A percentile compares a stretch with the other conserved stretches of the same genome.
These are phyloP conservation scores for Septoria linicola DNA, from an alignment of 2,329 filamentous ascomycete genomes.

Conservation along the genomic window DNA sequence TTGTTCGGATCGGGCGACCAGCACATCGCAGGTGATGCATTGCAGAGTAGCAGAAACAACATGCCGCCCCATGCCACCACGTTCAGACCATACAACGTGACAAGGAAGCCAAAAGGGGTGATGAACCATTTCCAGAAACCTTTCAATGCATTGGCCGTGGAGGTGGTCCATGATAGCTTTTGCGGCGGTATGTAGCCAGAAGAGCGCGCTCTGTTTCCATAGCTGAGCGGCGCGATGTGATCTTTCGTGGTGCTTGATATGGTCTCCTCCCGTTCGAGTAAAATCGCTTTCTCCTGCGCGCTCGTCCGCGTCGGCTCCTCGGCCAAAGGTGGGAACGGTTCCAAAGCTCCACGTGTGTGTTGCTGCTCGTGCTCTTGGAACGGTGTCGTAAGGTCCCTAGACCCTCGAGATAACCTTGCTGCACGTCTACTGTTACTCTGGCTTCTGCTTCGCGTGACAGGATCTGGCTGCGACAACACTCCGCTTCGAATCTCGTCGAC, in stretches of 20 bases:
- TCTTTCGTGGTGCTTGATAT: not conserved
- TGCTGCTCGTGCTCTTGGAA: not conserved
- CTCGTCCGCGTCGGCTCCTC: conserved; percentile 22
- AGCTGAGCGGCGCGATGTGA: conserved; percentile 1
- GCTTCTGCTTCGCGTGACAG: conserved; percentile 14
- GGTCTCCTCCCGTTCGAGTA: conserved; percentile 1
- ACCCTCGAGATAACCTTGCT: conserved; percentile 16
- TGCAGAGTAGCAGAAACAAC: conserved; percentile 81
- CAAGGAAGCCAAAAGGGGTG: conserved; percentile 73
- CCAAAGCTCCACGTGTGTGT: conserved; percentile 3
- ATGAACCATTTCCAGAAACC: conserved; percentile 71
- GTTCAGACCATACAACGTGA: conserved; percentile 77
- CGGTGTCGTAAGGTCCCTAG: conserved; percentile 4
- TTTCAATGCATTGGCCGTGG: conserved; percentile 43
- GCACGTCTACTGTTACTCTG: conserved; percentile 23
- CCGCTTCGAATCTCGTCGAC: conserved; percentile 44
- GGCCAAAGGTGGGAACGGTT: conserved; percentile 26
- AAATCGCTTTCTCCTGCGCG: not conserved
- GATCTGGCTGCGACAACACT: conserved; percentile 21
- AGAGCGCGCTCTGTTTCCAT: conserved; percentile 21
- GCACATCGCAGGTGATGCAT: conserved; percentile 73
- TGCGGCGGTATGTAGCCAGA: conserved; percentile 46
- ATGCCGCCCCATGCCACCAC: conserved; percentile 88
- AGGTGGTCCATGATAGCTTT: conserved; percentile 20
- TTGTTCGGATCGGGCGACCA: conserved; percentile 43